Percentiles rank a stretch among this genome's conserved stretches.
These are phyloP conservation scores for Colletotrichum sp. DNA, from an alignment of 2,329 filamentous ascomycete species.

Conservation along the genomic window DNA sequence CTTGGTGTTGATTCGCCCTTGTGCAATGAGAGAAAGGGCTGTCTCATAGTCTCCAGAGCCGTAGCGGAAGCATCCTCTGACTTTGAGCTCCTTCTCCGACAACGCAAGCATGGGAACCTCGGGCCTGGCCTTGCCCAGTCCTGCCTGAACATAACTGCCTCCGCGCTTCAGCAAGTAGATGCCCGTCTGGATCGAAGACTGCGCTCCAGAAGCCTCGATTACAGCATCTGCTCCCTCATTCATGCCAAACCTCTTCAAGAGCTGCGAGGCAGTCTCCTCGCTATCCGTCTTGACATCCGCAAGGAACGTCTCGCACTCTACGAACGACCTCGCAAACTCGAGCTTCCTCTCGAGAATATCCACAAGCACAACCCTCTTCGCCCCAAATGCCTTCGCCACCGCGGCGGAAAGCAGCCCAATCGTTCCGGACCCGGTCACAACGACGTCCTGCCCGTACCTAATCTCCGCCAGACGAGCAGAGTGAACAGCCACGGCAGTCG, in stretches of 20 bases:
- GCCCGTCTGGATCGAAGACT: not conserved
- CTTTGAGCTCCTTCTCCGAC: not conserved
- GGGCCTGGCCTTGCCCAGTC: not conserved
- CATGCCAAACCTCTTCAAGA: not conserved
- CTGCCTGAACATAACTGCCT: not conserved
- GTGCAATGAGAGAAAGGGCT: not conserved
- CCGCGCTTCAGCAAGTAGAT: not conserved
- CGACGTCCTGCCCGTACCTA: not conserved
- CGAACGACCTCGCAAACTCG: not conserved
- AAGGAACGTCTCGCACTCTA: not conserved
- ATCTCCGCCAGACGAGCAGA: not conserved
- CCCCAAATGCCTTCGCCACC: conserved; percentile 9
- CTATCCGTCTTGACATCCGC: not conserved
- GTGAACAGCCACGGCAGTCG: conserved; percentile 6
- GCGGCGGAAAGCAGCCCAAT: conserved; percentile 3
- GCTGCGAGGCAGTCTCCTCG: not conserved
- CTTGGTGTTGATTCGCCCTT: not conserved
- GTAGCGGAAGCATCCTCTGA: not conserved
- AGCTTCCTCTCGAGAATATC: conserved; percentile 2
- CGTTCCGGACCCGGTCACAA: conserved; percentile 1
- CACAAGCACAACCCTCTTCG: not conserved
- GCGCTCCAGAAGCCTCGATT: not conserved
- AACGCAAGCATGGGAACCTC: not conserved
- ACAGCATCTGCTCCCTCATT: not conserved
- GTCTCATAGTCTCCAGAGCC: not conserved